Percentiles rank a stretch among this genome's conserved stretches.
Evolutionary conservation across 1,284 basidiomycete species (phyloP).

Genomic region (Moesziomyces sp.): DNA sequence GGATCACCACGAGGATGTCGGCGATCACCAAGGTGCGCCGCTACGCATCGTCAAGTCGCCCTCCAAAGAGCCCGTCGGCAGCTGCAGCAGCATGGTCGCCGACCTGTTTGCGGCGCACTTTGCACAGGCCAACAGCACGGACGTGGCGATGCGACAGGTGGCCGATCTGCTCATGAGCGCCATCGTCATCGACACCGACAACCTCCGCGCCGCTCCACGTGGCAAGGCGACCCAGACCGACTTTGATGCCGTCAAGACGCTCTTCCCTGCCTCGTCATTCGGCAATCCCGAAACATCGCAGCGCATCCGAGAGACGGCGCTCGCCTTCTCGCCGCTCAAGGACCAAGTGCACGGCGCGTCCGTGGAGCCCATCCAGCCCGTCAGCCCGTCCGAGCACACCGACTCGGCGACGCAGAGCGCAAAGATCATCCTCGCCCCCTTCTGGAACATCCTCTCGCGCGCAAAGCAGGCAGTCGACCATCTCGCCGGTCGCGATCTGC

Average conservation of each 20-base stretch:
- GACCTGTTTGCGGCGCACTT: conserved; percentile 43
- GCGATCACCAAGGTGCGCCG: conserved; percentile 71
- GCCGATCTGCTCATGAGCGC: conserved; percentile 69
- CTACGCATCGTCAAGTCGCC: conserved; percentile 57
- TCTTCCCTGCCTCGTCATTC: conserved; percentile 53
- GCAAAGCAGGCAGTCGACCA: conserved; percentile 79
- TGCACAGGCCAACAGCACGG: conserved; percentile 12
- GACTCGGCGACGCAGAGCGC: conserved; percentile 36
- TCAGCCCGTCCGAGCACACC: conserved; percentile 32
- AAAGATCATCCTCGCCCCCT: conserved; percentile 63
- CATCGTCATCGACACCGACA: conserved; percentile 65
- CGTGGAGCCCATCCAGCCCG: conserved; percentile 24
- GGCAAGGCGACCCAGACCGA: conserved; percentile 57
- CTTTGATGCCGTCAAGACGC: conserved; percentile 42
- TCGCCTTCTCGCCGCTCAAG: conserved; percentile 28
- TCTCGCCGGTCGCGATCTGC: conserved; percentile 79
- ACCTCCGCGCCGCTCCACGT: conserved; percentile 44
- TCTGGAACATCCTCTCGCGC: conserved; percentile 72
- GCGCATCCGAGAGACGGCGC: conserved; percentile 19
- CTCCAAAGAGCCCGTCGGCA: conserved; percentile 51
- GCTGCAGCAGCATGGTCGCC: conserved; percentile 48
- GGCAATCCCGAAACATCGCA: conserved; percentile 18
- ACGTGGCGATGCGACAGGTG: conserved; percentile 35
- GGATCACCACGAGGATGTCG: conserved; percentile 94
- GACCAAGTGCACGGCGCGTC: background rate